phyloP scores from a whole-genome alignment of 345 rosid species.

The Sisymbrium altissimum region DNA sequence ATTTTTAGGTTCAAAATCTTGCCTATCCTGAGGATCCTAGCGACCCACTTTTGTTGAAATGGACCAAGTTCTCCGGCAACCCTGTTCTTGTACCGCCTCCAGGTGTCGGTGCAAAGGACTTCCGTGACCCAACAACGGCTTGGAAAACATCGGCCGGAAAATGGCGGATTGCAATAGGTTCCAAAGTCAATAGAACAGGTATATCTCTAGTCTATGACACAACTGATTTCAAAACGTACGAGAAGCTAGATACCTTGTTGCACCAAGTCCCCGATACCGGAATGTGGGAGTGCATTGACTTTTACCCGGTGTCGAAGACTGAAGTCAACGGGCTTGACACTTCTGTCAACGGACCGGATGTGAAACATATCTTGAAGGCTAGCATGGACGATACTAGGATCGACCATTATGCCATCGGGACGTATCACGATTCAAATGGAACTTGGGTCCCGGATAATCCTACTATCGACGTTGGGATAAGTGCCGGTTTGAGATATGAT shows the following conservation, averaged over 20 bases:
- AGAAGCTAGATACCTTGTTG: constrained; percentile 32
- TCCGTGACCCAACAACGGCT: constrained; percentile 94
- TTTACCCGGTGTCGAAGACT: constrained; percentile 27
- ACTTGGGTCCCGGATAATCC: constrained; percentile 33
- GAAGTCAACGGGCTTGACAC: constrained; percentile 25
- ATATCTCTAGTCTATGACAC: constrained; percentile 74
- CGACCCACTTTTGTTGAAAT: constrained; percentile 67
- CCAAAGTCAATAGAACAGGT: constrained; percentile 66
- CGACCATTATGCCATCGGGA: constrained; percentile 33
- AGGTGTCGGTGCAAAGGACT: constrained; percentile 56
- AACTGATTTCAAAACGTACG: constrained; percentile 53
- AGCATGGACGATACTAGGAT: constrained; percentile 33
- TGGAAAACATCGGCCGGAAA: constrained; percentile 73
- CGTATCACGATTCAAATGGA: constrained; percentile 3
- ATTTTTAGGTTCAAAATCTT: constrained; percentile 63
- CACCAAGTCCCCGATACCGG: constrained; percentile 74
- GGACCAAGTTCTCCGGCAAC: constrained; percentile 67
- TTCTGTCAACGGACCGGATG: constrained; percentile 21
- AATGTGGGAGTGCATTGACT: constrained; percentile 71
- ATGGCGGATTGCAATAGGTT: constrained; percentile 76
- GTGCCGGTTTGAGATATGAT: constrained; percentile 19
- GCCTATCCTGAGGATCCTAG: constrained; percentile 69
- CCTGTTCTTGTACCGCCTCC: constrained; percentile 78
- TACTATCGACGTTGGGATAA: constrained; percentile 15
- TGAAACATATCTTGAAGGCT: constrained; percentile 32